These are phyloP conservation scores for Dactylellina haptotyla DNA, from an alignment of 2,329 filamentous ascomycete genomes.

Conservation along the genomic window DNA sequence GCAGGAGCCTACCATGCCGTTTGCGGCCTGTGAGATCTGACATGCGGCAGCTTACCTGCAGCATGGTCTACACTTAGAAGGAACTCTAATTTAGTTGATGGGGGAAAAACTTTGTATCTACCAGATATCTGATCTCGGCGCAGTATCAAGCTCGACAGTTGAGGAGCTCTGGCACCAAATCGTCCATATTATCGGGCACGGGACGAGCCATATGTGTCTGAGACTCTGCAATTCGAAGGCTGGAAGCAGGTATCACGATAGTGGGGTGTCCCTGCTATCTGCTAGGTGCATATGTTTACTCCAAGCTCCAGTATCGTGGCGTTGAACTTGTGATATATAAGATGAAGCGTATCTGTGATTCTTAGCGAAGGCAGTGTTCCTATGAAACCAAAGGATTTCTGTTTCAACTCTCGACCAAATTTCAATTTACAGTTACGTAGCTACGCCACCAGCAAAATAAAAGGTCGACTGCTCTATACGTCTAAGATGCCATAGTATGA, in stretches of 20 bases:
- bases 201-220: neutral
- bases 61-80: constrained; percentile 40
- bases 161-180: constrained; percentile 4
- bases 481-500: too few relatives aligned
- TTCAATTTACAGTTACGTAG: neutral
- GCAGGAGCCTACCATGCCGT: constrained; percentile 4
- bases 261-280: neutral
- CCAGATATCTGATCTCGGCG: neutral
- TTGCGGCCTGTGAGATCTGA: constrained; percentile 28
- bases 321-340: neutral
- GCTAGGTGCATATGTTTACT: neutral
- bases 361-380: constrained; percentile 1
- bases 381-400: neutral
- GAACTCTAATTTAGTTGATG: constrained; percentile 8
- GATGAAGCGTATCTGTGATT: neutral
- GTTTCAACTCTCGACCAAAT: neutral
- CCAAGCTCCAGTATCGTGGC: neutral
- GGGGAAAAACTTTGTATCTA: neutral
- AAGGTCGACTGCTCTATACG: too few relatives aligned
- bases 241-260: neutral
- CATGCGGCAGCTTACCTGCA: constrained; percentile 40
- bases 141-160: neutral
- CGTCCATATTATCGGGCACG: neutral
- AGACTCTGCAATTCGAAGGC: constrained; percentile 2
- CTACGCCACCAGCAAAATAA: too few relatives aligned